Evolutionary conservation across 2,329 filamentous ascomycete species (phyloP).

Genomic region (Fusarium napiforme): DNA sequence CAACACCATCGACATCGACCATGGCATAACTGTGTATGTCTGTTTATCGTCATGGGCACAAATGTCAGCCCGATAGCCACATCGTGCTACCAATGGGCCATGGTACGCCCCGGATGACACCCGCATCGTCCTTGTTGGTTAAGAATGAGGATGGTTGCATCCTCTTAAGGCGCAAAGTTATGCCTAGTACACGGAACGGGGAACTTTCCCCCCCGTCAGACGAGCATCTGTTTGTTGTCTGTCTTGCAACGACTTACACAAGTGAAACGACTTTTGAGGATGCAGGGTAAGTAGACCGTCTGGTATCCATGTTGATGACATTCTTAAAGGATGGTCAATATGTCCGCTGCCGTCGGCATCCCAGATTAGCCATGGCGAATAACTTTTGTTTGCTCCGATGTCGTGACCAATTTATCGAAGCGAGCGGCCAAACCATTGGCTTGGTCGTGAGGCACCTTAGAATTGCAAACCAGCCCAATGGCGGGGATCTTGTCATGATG

Average conservation of each 20-base stretch:
- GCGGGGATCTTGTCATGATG: background rate
- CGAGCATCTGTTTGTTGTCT: constrained; percentile 17
- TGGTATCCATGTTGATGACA: background rate
- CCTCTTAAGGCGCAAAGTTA: constrained; percentile 15
- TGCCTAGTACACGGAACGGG: constrained; percentile 23
- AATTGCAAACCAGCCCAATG: background rate
- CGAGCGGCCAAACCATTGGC: background rate
- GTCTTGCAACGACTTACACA: background rate
- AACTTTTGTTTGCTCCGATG: background rate
- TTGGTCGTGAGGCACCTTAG: background rate
- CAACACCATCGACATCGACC: constrained; percentile 11
- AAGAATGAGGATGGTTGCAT: constrained; percentile 14
- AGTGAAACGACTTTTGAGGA: background rate
- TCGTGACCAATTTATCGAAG: background rate
- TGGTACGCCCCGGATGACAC: constrained; percentile 19
- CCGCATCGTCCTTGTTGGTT: constrained; percentile 23
- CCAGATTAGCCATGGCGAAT: background rate
- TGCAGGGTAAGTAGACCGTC: constrained; percentile 18
- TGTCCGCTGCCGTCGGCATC: constrained; percentile 13
- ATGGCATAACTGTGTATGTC: constrained; percentile 15
- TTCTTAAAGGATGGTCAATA: background rate
- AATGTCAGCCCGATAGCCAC: constrained; percentile 26
- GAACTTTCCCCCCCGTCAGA: constrained; percentile 6
- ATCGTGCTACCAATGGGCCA: constrained; percentile 23
- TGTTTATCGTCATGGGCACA: constrained; percentile 22